Conservation (phyloP, 352 stramenopile species). For the Blastocystis hominis region DNA sequence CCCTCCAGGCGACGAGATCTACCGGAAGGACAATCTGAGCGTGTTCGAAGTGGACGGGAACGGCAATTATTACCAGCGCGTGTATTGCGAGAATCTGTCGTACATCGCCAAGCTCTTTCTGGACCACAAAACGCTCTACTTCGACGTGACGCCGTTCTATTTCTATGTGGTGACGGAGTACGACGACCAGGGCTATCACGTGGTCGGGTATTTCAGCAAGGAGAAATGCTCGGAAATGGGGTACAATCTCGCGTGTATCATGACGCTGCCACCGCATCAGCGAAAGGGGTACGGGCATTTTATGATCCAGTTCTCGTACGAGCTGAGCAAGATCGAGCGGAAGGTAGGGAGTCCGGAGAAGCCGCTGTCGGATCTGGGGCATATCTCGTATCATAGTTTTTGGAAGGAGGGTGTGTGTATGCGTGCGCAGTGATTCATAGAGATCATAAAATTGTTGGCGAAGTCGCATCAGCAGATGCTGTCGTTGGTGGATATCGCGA, state of each 20-base stretch:
- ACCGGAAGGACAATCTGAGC: conserved; percentile 62
- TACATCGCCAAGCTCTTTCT: conserved; percentile 81
- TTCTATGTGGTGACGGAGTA: conserved; percentile 81
- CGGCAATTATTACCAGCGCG: conserved; percentile 62
- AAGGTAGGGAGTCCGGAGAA: conserved; percentile 80
- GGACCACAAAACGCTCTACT: conserved; percentile 83
- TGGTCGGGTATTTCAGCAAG: conserved; percentile 81
- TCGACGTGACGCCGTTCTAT: conserved; percentile 79
- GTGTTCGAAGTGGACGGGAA: conserved; percentile 79
- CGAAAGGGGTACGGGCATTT: conserved; percentile 78
- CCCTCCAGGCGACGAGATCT: conserved; percentile 72
- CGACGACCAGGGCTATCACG: conserved; percentile 73
- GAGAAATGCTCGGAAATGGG: conserved; percentile 74
- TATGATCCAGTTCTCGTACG: conserved; percentile 79
- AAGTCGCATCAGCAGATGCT: conserved; percentile 61
- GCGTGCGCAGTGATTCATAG: conserved; percentile 60
- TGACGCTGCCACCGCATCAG: conserved; percentile 77
- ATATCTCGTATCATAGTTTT: conserved; percentile 67
- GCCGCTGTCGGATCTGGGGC: conserved; percentile 75
- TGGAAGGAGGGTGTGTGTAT: conserved; percentile 61
- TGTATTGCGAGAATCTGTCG: conserved; percentile 80
- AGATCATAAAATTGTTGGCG: conserved; percentile 69
- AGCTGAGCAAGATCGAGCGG: conserved; percentile 76
- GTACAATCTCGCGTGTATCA: conserved; percentile 82
- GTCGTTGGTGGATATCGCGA: conserved; percentile 55